A percentile compares a stretch with the other conserved stretches of the same genome.
Conservation (phyloP, 169 alveolate species). For the Plasmodium cynomolgi region DNA sequence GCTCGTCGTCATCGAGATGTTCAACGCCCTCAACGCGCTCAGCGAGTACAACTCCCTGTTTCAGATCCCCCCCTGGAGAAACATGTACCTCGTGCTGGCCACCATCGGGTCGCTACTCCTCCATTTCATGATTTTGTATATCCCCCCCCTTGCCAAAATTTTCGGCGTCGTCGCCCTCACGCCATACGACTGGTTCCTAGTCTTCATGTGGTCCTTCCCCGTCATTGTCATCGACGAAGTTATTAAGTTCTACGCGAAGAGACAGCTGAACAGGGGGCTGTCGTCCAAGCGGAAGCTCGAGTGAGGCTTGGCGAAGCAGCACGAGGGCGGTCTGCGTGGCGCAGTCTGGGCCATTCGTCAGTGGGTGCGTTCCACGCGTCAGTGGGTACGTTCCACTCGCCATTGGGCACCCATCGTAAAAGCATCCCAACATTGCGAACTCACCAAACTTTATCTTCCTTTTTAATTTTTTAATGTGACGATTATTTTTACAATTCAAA, state of each 20-base stretch:
- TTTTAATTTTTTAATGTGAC: not conserved
- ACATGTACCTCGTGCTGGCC: conserved; percentile 95
- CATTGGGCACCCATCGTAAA: not conserved
- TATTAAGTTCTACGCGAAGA: conserved; percentile 93
- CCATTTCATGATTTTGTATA: conserved; percentile 95
- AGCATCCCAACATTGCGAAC: not conserved
- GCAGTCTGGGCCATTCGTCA: not conserved
- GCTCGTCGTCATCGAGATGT: conserved; percentile 97
- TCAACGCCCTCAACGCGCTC: conserved; percentile 98
- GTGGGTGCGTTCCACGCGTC: not conserved
- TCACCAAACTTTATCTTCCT: not conserved
- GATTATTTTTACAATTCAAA: not conserved
- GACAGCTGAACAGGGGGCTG: conserved; percentile 22
- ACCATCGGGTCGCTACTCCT: conserved; percentile 89
- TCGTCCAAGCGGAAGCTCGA: conserved; percentile 12
- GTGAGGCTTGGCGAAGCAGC: not conserved
- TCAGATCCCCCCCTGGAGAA: conserved; percentile 97
- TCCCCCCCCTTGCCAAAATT: conserved; percentile 93
- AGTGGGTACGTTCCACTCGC: too few species aligned
- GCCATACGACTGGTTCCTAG: conserved; percentile 95
- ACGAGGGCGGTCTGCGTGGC: not conserved
- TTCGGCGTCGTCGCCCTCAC: conserved; percentile 95
- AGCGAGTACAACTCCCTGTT: conserved; percentile 97
- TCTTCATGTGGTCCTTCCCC: conserved; percentile 97
- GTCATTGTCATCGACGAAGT: conserved; percentile 97